Percentiles rank a stretch among this genome's conserved stretches.
Conservation (phyloP, 352 stramenopile genomes). For the Phytophthora macrochlamydospora region DNA sequence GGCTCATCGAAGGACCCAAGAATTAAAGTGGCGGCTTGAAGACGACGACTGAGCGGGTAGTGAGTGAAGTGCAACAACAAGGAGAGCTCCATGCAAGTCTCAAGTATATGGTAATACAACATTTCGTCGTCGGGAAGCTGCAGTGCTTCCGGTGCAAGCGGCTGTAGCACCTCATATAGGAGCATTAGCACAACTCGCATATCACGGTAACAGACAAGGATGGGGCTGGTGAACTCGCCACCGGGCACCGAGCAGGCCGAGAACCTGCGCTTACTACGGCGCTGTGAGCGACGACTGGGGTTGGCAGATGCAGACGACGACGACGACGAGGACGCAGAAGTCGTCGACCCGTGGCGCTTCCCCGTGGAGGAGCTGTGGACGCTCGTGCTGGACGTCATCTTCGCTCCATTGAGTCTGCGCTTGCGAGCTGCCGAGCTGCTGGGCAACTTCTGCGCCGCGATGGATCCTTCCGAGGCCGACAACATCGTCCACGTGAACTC, state of each 20-base stretch:
- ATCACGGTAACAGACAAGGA: too few species aligned
- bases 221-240: too few species aligned
- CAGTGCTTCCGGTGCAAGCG: too few species aligned
- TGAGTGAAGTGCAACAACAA: background rate
- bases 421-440: constrained; percentile 67
- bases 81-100: background rate
- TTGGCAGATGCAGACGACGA: constrained; percentile 2
- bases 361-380: constrained; percentile 58
- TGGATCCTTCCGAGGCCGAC: constrained; percentile 12
- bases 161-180: too few species aligned
- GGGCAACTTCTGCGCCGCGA: constrained; percentile 41
- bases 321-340: background rate
- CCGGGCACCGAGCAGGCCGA: constrained; percentile 40
- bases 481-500: constrained; percentile 11
- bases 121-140: too few species aligned
- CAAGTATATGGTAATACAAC: too few species aligned
- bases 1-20: constrained; percentile 40
- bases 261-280: constrained; percentile 49
- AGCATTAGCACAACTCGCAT: too few species aligned
- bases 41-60: background rate
- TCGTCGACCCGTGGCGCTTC: constrained; percentile 16
- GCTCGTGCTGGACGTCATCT: constrained; percentile 73
- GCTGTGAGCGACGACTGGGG: constrained; percentile 50
- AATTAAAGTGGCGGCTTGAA: background rate
- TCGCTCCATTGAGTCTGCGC: constrained; percentile 65